These are phyloP conservation scores for Penicillium coffeae DNA, from an alignment of 495 filamentous ascomycete species.

Conservation along the genomic window DNA sequence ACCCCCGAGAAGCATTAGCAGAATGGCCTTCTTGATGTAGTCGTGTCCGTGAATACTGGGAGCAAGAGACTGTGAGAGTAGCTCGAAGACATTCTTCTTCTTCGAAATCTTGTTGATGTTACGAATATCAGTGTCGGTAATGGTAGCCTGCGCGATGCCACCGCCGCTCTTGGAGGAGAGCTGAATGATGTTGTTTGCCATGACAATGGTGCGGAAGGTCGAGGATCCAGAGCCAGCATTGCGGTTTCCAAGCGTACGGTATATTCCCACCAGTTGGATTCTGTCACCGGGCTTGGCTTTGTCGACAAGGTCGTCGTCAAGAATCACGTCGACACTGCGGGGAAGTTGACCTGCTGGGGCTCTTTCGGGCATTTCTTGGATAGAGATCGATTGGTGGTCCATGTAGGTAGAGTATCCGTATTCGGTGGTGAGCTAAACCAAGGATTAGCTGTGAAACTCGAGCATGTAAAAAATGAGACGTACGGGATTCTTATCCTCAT, in stretches of 20 bases:
- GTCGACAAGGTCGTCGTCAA: constrained; percentile 97
- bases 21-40: constrained; percentile 96
- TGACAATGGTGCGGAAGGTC: constrained; percentile 85
- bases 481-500: constrained; percentile 74
- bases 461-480: constrained; percentile 6
- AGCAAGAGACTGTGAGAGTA: constrained; percentile 94
- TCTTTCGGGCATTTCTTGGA: constrained; percentile 99
- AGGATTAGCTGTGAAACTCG: background rate
- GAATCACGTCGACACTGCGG: constrained; percentile 92
- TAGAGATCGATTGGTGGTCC: constrained; percentile 96
- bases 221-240: constrained; percentile 83
- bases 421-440: constrained; percentile 71
- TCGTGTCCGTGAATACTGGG: constrained; percentile 97
- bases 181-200: constrained; percentile 93
- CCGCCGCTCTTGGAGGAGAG: constrained; percentile 95
- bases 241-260: constrained; percentile 87
- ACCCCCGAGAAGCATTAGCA: constrained; percentile 95
- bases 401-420: constrained; percentile 94
- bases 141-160: constrained; percentile 84
- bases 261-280: constrained; percentile 93
- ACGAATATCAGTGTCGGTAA: constrained; percentile 96
- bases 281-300: constrained; percentile 92
- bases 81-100: constrained; percentile 89
- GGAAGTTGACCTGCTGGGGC: constrained; percentile 95
- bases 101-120: constrained; percentile 98